Conservation (phyloP, 2,329 filamentous ascomycete genomes). For the Fusarium udum region DNA sequence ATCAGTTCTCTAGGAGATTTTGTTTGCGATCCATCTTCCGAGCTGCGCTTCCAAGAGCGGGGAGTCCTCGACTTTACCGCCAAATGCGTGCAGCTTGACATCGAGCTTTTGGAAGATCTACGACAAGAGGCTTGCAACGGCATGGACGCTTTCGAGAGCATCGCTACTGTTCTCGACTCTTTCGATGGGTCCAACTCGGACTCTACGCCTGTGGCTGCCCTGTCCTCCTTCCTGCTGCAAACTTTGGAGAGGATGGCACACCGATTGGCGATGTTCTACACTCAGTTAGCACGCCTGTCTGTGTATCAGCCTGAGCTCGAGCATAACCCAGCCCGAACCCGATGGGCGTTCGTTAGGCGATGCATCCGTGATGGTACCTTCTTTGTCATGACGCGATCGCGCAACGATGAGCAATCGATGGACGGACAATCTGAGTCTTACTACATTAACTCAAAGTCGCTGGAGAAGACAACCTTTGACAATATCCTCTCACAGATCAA, state of each 20-base stretch:
- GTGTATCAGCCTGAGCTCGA: conserved; percentile 63
- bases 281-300: conserved; percentile 58
- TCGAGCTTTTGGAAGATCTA: conserved; percentile 63
- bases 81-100: conserved; percentile 60
- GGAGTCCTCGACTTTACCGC: conserved; percentile 62
- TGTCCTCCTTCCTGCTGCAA: conserved; percentile 60
- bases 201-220: conserved; percentile 50
- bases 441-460: conserved; percentile 22
- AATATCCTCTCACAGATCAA: conserved; percentile 33
- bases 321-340: conserved; percentile 60
- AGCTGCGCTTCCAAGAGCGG: conserved; percentile 60
- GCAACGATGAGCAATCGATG: conserved; percentile 12
- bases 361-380: conserved; percentile 61
- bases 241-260: conserved; percentile 63
- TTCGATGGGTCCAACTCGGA: conserved; percentile 50
- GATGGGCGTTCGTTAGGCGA: conserved; percentile 61
- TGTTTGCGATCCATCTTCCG: conserved; percentile 56
- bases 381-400: conserved; percentile 57
- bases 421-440: conserved; percentile 6
- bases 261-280: conserved; percentile 61
- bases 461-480: conserved; percentile 34
- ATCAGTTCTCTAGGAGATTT: conserved; percentile 61
- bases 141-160: conserved; percentile 63
- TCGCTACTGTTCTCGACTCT: conserved; percentile 44
- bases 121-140: conserved; percentile 62